Conservation (phyloP, 2,329 filamentous ascomycete genomes). For the Apiospora sp. region DNA sequence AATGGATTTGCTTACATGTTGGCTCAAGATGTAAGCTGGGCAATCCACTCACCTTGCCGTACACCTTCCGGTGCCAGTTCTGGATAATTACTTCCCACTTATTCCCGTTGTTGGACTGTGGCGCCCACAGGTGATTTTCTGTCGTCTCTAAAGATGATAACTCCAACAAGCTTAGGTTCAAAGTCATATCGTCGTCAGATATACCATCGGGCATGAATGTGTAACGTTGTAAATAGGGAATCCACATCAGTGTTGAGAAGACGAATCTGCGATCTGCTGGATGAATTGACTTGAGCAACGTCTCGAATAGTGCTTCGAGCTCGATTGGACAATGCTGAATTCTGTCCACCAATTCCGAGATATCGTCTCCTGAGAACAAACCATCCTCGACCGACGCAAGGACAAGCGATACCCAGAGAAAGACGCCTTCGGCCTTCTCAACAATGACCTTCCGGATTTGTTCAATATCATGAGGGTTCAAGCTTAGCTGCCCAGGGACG, state of each 20-base stretch:
- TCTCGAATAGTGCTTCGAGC: neutral
- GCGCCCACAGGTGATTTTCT: neutral
- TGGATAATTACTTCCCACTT: neutral
- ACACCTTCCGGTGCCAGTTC: neutral
- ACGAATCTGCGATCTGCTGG: neutral
- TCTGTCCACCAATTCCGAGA: neutral
- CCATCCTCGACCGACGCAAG: constrained; percentile 30
- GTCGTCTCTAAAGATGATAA: neutral
- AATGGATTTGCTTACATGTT: neutral
- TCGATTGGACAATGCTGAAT: neutral
- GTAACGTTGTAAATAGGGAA: neutral
- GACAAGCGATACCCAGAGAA: constrained; percentile 36
- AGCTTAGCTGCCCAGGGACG: neutral
- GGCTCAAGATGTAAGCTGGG: neutral
- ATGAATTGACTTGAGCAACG: neutral
- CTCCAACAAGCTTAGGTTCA: neutral
- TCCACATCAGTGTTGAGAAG: neutral
- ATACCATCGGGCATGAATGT: too few species aligned
- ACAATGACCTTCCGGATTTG: constrained; percentile 16
- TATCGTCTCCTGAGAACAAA: constrained; percentile 29
- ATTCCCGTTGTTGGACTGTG: neutral
- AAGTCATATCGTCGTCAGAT: too few species aligned
- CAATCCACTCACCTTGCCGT: neutral
- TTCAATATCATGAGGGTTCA: neutral
- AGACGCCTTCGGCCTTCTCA: constrained; percentile 32